Base-by-base conservation (phyloP, 305 asterid species). In the Plantago lanceolata region DNA sequence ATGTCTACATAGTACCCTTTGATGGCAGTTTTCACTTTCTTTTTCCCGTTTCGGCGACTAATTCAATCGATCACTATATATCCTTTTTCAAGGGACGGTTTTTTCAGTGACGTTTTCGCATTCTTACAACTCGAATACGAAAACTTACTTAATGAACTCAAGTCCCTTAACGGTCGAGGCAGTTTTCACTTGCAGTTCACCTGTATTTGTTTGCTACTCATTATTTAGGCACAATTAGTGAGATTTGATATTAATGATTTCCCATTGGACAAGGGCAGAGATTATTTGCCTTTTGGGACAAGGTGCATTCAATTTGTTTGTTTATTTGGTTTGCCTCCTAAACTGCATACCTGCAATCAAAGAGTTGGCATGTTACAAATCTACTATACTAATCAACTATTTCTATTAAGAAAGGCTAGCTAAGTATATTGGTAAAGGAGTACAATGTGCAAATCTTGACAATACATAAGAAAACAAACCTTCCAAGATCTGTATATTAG, bases 241-340 rank as follows among this genome's bases (percentile, higher is more conserved):
- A 65, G 58, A 5, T 67, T 70, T 57, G 59, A 66, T 54, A 33
- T 48, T 48, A 64, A 64, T 69, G 58, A 49, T 18, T 55, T 69
- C 72, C 71, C 61, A 53, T 65, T 54, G 43, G 15, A 26, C 20
- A 64, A 48, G 64, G 78, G 62, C 64, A 60, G 43, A 61, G 21
- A 65, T 70, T 67, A 68, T 68, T 65, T 44, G 62, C 77, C 54
- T 56, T 65, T 63, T 18, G 35, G 43, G 60, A 16, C 35, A 65
- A 24, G 16, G 63, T 45, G 70, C 72, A 48, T 17, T 60, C 51
- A 19, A 48, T 73, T 48, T 48, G 18, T 29, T 26, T 52, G 33
- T 8, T 65, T 63, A 29, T 26, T 58, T 33, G 47, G 43, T 40
- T 26, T 68, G 48, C 37, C 28, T 55, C 60, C 44, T 11, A 28